Percentiles rank a stretch among this genome's conserved stretches.
Evolutionary conservation across 805 yeast species (phyloP).

Genomic region (Cyberlindnera mycetangii): DNA sequence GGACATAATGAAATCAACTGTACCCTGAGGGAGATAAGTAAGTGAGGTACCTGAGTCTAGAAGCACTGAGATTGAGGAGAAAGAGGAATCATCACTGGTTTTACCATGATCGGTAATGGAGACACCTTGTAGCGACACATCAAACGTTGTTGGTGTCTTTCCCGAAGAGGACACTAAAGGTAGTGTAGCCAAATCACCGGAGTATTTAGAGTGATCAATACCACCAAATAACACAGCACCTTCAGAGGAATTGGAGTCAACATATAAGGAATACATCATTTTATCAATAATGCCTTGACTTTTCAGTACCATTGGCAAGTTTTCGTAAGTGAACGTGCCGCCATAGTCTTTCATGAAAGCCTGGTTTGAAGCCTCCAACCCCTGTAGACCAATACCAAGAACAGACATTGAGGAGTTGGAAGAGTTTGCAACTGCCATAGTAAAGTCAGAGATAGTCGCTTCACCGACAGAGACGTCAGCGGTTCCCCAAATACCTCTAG

Average conservation of each 20-base stretch:
- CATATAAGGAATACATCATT: constrained; percentile 54
- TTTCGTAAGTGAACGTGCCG: constrained; percentile 40
- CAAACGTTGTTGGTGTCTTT: constrained; percentile 29
- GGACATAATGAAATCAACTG: constrained; percentile 22
- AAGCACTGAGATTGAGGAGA: constrained; percentile 29
- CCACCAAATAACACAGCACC: constrained; percentile 66
- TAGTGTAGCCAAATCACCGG: constrained; percentile 44
- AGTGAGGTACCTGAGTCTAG: constrained; percentile 61
- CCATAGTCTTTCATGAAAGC: neutral
- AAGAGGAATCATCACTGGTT: neutral
- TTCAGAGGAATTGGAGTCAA: constrained; percentile 32
- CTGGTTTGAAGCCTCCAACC: neutral
- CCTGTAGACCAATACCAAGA: constrained; percentile 44
- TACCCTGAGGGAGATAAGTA: constrained; percentile 38
- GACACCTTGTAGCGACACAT: neutral
- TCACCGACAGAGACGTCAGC: constrained; percentile 55
- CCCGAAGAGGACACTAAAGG: constrained; percentile 29
- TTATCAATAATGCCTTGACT: constrained; percentile 48
- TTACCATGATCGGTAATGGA: neutral
- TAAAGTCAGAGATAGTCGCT: constrained; percentile 42
- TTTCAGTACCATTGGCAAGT: constrained; percentile 58
- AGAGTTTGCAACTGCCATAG: constrained; percentile 64
- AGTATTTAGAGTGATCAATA: constrained; percentile 32
- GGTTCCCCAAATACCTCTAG: constrained; percentile 56
- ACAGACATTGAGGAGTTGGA: constrained; percentile 68